These are phyloP conservation scores for Botrytis porri DNA, from an alignment of 2,329 filamentous ascomycete species.

Conservation along the genomic window DNA sequence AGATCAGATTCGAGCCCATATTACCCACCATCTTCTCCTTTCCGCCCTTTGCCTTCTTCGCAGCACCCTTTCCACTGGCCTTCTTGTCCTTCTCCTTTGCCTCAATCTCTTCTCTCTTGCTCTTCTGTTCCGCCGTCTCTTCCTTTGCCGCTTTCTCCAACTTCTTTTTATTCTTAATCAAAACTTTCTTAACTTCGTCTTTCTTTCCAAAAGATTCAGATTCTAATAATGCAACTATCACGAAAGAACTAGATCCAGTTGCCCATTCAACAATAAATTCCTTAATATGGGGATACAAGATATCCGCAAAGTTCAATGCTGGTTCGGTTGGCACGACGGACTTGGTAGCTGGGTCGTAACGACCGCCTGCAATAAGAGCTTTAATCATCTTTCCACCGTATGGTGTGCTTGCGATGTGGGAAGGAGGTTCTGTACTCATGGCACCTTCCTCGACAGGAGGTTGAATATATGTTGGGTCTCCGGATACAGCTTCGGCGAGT, in stretches of 20 bases:
- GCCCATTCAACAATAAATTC: constrained; percentile 78
- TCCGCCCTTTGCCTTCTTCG: constrained; percentile 45
- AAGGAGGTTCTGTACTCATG: constrained; percentile 21
- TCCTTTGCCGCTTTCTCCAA: constrained; percentile 65
- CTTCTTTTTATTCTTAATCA: constrained; percentile 71
- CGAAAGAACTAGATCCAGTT: constrained; percentile 79
- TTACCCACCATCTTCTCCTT: constrained; percentile 52
- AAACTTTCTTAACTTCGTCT: constrained; percentile 62
- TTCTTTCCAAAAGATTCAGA: constrained; percentile 65
- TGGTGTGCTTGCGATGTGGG: constrained; percentile 59
- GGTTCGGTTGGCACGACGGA: constrained; percentile 70
- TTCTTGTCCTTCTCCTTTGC: constrained; percentile 40
- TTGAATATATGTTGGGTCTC: constrained; percentile 45
- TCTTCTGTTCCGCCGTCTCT: constrained; percentile 54
- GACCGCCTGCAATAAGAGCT: constrained; percentile 83
- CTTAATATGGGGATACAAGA: constrained; percentile 79
- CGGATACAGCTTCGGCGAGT: constrained; percentile 60
- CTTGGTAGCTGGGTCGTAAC: constrained; percentile 73
- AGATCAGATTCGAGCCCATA: constrained; percentile 57
- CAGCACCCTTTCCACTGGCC: constrained; percentile 41
- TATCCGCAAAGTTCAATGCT: constrained; percentile 73
- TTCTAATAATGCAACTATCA: constrained; percentile 78
- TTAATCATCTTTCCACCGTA: constrained; percentile 83
- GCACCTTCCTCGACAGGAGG: constrained; percentile 41
- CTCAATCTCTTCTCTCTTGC: constrained; percentile 45